Conservation (phyloP, 2,329 filamentous ascomycete genomes). For the Fusarium nisikadoi region DNA sequence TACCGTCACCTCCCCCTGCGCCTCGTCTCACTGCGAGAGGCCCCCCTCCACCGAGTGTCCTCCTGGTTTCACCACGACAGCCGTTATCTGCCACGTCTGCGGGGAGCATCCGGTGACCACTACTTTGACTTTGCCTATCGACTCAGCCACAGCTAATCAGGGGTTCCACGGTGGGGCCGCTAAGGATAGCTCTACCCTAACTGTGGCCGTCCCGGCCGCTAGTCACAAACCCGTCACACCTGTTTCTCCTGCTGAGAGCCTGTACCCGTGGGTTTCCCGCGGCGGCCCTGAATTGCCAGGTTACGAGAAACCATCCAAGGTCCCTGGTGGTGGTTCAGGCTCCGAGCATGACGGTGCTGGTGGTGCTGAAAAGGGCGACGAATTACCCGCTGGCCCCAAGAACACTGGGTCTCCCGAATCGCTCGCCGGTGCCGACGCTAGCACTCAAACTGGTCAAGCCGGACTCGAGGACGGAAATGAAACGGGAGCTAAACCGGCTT, state of each 20-base stretch:
- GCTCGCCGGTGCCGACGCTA: neutral
- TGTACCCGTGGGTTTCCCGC: neutral
- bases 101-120: constrained; percentile 3
- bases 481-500: neutral
- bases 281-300: neutral
- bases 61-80: constrained; percentile 18
- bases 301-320: neutral
- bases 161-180: neutral
- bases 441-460: neutral
- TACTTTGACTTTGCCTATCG: constrained; percentile 17
- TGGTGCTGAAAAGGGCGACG: neutral
- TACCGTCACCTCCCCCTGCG: constrained; percentile 20
- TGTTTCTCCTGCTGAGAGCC: neutral
- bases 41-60: constrained; percentile 4
- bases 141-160: constrained; percentile 11
- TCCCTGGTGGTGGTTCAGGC: neutral
- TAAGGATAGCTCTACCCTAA: neutral
- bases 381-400: neutral
- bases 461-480: neutral
- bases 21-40: neutral
- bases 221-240: neutral
- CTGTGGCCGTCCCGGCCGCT: neutral
- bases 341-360: rapidly evolving
- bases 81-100: constrained; percentile 12
- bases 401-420: neutral